These are phyloP conservation scores for Allomyces javanicus DNA, from an alignment of 192 early-diverging fungal genomes.

Conservation along the genomic window DNA sequence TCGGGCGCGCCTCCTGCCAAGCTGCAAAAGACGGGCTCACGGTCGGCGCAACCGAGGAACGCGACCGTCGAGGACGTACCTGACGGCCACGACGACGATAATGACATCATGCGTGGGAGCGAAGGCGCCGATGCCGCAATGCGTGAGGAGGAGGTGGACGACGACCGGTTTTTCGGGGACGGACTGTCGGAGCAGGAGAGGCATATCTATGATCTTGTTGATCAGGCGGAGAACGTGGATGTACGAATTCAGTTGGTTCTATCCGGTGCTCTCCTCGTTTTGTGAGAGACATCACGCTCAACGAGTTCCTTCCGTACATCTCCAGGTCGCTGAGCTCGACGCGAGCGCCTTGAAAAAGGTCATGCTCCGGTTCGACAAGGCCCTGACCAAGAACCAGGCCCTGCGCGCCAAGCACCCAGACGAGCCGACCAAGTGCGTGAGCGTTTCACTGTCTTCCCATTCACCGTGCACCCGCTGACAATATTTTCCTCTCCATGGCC, in stretches of 20 bases:
- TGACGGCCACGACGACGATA: neutral
- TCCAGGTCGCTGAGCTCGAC: slow-evolving; percentile 41
- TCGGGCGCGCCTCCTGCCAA: neutral
- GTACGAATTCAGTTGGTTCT: neutral
- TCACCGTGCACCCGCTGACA: neutral
- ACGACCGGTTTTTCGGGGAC: slow-evolving; percentile 66
- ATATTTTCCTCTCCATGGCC: neutral
- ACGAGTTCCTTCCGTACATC: neutral
- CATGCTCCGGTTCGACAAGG: slow-evolving; percentile 64
- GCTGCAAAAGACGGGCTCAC: neutral
- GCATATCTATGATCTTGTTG: neutral
- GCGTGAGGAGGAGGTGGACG: slow-evolving; percentile 19
- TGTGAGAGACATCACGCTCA: slow-evolving; percentile 1
- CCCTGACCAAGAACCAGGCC: slow-evolving; percentile 71
- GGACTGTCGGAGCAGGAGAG: slow-evolving; percentile 24
- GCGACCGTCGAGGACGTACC: neutral
- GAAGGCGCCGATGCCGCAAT: neutral
- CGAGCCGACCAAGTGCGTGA: slow-evolving; percentile 22
- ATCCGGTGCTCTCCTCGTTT: neutral
- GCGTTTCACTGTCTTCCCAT: neutral
- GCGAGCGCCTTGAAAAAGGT: slow-evolving; percentile 43
- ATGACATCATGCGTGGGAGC: neutral
- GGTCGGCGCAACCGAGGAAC: neutral
- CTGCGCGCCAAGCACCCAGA: slow-evolving; percentile 59
- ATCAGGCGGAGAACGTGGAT: too few species aligned